Conservation (phyloP, 2,329 filamentous ascomycete species). For the Acrocalymma vagum region DNA sequence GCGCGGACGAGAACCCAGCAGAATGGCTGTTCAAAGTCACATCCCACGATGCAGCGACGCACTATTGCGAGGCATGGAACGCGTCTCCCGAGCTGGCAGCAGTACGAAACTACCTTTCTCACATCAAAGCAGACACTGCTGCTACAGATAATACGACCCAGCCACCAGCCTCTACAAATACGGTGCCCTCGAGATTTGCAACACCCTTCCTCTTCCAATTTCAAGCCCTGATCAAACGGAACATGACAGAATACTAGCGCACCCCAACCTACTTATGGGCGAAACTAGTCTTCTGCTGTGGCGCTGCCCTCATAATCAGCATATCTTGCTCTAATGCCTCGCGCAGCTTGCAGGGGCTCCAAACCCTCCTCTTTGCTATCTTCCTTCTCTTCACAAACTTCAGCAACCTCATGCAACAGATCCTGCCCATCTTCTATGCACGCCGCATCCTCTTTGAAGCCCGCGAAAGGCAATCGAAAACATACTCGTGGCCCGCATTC, state of each 20-base stretch:
- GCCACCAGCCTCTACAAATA: slow-evolving; percentile 17
- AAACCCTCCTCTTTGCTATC: slow-evolving; percentile 53
- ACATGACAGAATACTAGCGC: slow-evolving; percentile 4
- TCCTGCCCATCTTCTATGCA: slow-evolving; percentile 71
- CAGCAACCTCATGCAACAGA: slow-evolving; percentile 59
- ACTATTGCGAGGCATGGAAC: slow-evolving; percentile 21
- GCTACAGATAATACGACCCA: too few relatives aligned
- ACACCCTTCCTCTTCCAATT: slow-evolving; percentile 1
- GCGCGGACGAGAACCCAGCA: slow-evolving; percentile 74
- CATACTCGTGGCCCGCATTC: slow-evolving; percentile 76
- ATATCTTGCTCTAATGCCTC: slow-evolving; percentile 1
- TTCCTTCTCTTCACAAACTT: slow-evolving; percentile 53
- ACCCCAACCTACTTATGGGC: neutral
- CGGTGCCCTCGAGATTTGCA: slow-evolving; percentile 48
- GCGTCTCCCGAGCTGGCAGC: slow-evolving; percentile 23
- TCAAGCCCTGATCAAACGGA: neutral
- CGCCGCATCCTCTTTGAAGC: slow-evolving; percentile 64
- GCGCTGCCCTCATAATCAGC: neutral
- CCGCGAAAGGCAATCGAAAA: slow-evolving; percentile 67
- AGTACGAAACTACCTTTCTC: slow-evolving; percentile 46
- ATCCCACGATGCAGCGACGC: too few relatives aligned
- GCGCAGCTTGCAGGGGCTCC: slow-evolving; percentile 39
- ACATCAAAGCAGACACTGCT: slow-evolving; percentile 38
- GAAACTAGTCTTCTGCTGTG: slow-evolving; percentile 5
- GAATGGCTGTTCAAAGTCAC: slow-evolving; percentile 72